Evolutionary conservation across 2,329 filamentous ascomycete species (phyloP).

Genomic region (Fusarium pseudocircinatum): DNA sequence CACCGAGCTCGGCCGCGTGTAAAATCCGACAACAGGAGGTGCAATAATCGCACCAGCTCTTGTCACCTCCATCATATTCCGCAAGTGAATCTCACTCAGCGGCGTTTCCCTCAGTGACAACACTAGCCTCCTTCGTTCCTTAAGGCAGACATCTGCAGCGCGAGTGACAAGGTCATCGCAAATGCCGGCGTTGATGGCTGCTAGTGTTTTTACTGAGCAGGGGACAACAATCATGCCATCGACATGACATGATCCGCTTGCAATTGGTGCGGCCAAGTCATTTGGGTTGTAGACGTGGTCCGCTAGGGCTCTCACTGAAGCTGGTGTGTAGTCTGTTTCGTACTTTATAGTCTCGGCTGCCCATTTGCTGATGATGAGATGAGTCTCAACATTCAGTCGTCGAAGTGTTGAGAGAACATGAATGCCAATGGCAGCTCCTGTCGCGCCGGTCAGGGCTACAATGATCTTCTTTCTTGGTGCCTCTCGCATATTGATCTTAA

Average conservation of each 20-base stretch:
- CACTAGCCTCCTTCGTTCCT: conserved; percentile 4
- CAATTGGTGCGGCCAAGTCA: conserved; percentile 52
- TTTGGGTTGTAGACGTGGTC: conserved; percentile 51
- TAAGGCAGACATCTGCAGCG: conserved; percentile 16
- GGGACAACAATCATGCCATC: conserved; percentile 24
- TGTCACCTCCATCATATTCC: conserved; percentile 16
- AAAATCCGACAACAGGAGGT: conserved; percentile 20
- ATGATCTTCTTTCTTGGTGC: conserved; percentile 48
- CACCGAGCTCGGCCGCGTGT: neutral
- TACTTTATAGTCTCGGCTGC: conserved; percentile 58
- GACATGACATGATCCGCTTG: conserved; percentile 7
- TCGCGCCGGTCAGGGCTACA: conserved; percentile 61
- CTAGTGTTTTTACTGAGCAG: conserved; percentile 13
- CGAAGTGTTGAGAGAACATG: conserved; percentile 53
- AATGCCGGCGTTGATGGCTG: conserved; percentile 5
- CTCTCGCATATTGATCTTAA: neutral
- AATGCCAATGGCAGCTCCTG: conserved; percentile 56
- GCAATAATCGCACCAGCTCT: conserved; percentile 11
- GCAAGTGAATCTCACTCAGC: conserved; percentile 15
- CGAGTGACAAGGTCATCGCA: conserved; percentile 12
- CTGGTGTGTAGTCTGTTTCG: conserved; percentile 52
- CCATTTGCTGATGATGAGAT: conserved; percentile 60
- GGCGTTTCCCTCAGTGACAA: neutral
- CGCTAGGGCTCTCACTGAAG: conserved; percentile 51
- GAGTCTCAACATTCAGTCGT: conserved; percentile 56